These are phyloP conservation scores for Fusarium sp. DNA, from an alignment of 2,329 filamentous ascomycete species.

Conservation along the genomic window DNA sequence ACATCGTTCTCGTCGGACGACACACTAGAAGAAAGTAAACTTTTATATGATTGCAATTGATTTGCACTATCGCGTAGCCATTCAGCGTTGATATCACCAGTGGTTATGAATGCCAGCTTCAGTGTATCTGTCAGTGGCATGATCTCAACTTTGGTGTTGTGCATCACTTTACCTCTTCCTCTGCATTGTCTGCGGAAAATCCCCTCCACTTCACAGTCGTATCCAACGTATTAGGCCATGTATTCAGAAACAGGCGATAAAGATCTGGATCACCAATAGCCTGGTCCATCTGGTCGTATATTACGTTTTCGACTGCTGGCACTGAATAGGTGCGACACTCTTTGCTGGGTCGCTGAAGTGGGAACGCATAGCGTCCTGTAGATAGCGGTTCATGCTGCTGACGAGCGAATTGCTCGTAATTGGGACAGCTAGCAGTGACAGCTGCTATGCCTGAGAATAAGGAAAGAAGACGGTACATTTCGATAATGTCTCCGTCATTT, in stretches of 20 bases:
- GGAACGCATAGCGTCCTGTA: constrained; percentile 78
- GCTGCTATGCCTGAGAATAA: constrained; percentile 29
- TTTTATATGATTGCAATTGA: constrained; percentile 79
- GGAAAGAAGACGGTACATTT: constrained; percentile 15
- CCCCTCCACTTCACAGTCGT: constrained; percentile 78
- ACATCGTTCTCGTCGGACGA: constrained; percentile 62
- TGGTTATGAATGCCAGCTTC: constrained; percentile 81
- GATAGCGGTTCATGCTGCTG: constrained; percentile 75
- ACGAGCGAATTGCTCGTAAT: constrained; percentile 51
- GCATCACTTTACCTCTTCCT: constrained; percentile 63
- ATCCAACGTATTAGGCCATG: constrained; percentile 80
- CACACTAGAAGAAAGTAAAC: constrained; percentile 64
- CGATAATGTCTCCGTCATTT: constrained; percentile 10
- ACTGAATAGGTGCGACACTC: constrained; percentile 86
- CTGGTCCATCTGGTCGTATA: constrained; percentile 71
- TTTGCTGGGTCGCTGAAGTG: constrained; percentile 80
- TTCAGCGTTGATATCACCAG: constrained; percentile 90
- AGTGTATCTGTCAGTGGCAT: not conserved
- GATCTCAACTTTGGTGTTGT: not conserved
- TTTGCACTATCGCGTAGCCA: constrained; percentile 92
- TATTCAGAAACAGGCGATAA: constrained; percentile 75
- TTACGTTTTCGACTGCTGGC: constrained; percentile 78
- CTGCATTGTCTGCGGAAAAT: constrained; percentile 62
- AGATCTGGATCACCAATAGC: constrained; percentile 81
- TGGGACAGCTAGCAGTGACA: constrained; percentile 48